Base-by-base conservation (phyloP, 495 filamentous ascomycete genomes). In the Penicillium lagena region DNA sequence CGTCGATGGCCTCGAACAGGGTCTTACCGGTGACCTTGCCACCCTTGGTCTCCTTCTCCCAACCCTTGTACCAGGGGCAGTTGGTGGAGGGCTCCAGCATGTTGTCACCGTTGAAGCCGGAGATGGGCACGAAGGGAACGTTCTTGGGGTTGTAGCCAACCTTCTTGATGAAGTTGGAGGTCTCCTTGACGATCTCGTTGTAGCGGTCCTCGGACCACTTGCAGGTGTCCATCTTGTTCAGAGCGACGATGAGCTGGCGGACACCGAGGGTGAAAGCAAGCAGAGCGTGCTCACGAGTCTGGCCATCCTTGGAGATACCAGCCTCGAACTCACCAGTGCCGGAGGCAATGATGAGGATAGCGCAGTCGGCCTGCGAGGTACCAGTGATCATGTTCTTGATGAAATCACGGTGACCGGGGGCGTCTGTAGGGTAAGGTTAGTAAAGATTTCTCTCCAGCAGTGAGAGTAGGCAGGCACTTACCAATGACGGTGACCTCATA, bases 321-420 rank as follows among this genome's bases (percentile, higher is more conserved):
- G 93, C 93, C 85, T 98, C 93, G 82, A 98, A 98, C 81, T 98
- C 93, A 95, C 93, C 93, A 87, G 90, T 96, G 77, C 93, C 93
- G 64, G 93, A 90, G 61, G 91, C 93, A 77, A 98, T 98, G 79
- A 98, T 97, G 82, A 98, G 91, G 74, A 98, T 87, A 63, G 94
- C 93, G 77, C 90, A 97, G 68, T 98, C 93, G 64, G 94, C 94
- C 82, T 96, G 93, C 68, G 93, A 97, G 63, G 93, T 97, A 87
- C 93, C 93, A 78, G 93, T 97, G 80, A 97, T 98, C 93, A 98
- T 98, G 87, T 96, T 96, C 93, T 98, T 98, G 87, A 98, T 98
- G 80, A 98, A 98, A 70, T 98, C 93, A 89, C 93, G 93, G 77
- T 98, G 93, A 76, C 93, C 93, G 63, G 93, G 93, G 76, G 93